These are phyloP conservation scores for Yueomyces sp. DNA, from an alignment of 805 yeast genomes.

Conservation along the genomic window DNA sequence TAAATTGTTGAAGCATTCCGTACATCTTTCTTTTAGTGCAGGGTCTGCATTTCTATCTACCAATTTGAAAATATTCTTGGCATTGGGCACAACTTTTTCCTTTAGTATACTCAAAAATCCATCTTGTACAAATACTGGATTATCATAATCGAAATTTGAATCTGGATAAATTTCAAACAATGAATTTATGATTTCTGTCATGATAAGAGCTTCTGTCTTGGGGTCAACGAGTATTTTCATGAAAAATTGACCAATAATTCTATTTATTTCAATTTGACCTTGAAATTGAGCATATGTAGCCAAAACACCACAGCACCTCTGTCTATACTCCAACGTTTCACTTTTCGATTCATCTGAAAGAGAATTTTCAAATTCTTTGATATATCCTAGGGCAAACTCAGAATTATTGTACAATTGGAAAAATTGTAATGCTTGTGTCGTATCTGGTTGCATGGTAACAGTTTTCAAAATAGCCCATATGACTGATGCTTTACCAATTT, in stretches of 20 bases:
- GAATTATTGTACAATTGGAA: constrained; percentile 13
- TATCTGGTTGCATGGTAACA: constrained; percentile 5
- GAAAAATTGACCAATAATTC: constrained; percentile 33
- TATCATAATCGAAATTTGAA: constrained; percentile 50
- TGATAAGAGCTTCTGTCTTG: constrained; percentile 26
- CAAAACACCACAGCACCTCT: constrained; percentile 34
- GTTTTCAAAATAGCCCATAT: constrained; percentile 31
- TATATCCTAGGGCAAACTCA: constrained; percentile 15
- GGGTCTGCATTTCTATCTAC: constrained; percentile 53
- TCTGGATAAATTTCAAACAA: constrained; percentile 77
- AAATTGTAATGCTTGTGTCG: constrained; percentile 3
- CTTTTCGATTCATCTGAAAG: background rate
- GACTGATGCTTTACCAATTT: constrained; percentile 28
- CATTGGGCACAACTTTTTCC: constrained; percentile 28
- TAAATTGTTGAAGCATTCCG: constrained; percentile 53
- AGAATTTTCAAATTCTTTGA: constrained; percentile 7
- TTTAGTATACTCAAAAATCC: constrained; percentile 32
- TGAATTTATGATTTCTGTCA: constrained; percentile 49
- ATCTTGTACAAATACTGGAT: constrained; percentile 46
- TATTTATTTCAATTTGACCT: constrained; percentile 32
- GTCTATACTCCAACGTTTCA: constrained; percentile 26
- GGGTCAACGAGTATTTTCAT: constrained; percentile 16
- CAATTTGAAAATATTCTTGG: constrained; percentile 41
- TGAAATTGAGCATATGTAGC: constrained; percentile 36
- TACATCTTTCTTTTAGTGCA: constrained; percentile 46